Evolutionary conservation across 1,284 basidiomycete genomes (phyloP), one percentile per base, ranked within the genome.

Genomic region (Trichosporon asahii): DNA sequence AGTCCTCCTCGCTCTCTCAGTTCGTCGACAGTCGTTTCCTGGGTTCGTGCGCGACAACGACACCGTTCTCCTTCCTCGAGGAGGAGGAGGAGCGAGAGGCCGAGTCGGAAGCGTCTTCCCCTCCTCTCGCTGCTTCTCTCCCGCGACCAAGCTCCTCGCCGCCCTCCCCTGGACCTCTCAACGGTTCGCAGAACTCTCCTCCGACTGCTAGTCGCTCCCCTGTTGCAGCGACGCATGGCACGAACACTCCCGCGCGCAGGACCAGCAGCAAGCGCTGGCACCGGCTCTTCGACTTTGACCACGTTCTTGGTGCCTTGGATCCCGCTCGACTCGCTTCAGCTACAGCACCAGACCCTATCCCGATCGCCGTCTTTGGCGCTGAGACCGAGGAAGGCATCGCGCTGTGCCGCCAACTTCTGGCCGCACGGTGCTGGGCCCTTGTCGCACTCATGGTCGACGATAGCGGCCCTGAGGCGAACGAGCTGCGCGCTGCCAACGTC

Each of bases 321-420:
- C 76, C 76, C 14, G 67, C 65, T 40, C 66, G 67, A 7, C 15
- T 72, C 8, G 75, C 76, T 18, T 44, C 57, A 21, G 49, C 66
- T 7, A 70, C 66, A 12, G 57, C 69, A 0, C 73, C 74, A 15
- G 66, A 71, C 12, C 74, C 76, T 0, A 49, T 69, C 21, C 67
- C 67, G 25, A 53, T 76, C 27, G 71, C 75, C 46, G 74, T 78
- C 1, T 77, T 78, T 53, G 72, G 75, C 57, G 77, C 77, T 44
- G 73, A 76, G 63, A 73, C 74, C 8, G 76, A 73, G n/a, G 46
- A 65, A 9, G 72, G 72, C 1, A 37, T 71, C 31, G 66, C 64
- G 2, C 68, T 71, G 25, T 71, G 70, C 63, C 72, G 72, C 66
- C 29, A 66, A 12, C 60, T 73, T 18, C 53, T 73, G n/a, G 21